phyloP scores from a whole-genome alignment of 2,329 filamentous ascomycete species.

The Ophiostoma sp. region DNA sequence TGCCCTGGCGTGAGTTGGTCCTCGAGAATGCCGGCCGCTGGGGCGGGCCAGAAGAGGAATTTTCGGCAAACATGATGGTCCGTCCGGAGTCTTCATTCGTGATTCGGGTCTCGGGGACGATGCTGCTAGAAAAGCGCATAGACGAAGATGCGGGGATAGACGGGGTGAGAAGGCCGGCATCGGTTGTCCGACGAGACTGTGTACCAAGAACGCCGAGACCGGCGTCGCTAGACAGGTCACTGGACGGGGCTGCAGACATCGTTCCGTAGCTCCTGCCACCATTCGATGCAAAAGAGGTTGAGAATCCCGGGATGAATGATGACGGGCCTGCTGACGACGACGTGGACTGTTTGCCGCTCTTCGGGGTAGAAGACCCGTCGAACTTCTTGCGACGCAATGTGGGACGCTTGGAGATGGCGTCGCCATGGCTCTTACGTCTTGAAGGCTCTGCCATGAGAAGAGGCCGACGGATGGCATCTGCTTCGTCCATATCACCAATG shows the following conservation, averaged over 20 bases:
- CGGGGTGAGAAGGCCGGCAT: background rate
- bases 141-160: constrained; percentile 33
- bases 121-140: constrained; percentile 64
- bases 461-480: constrained; percentile 30
- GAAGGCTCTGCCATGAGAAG: constrained; percentile 15
- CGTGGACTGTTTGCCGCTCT: constrained; percentile 1
- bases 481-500: constrained; percentile 33
- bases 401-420: constrained; percentile 34
- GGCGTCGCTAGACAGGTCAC: constrained; percentile 12
- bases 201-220: background rate
- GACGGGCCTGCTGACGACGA: constrained; percentile 13
- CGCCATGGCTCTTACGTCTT: constrained; percentile 40
- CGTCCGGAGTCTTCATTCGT: constrained; percentile 59
- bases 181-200: background rate
- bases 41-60: constrained; percentile 33
- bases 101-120: constrained; percentile 65
- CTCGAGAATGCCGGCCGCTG: constrained; percentile 41
- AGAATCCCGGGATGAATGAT: constrained; percentile 11
- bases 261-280: constrained; percentile 29
- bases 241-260: constrained; percentile 20
- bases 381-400: constrained; percentile 29
- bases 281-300: constrained; percentile 20
- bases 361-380: constrained; percentile 21
- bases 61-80: constrained; percentile 68
- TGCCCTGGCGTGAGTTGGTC: constrained; percentile 44